Conservation (phyloP, 192 early-diverging fungal species). For the Rhizoclosmatium sp. region DNA sequence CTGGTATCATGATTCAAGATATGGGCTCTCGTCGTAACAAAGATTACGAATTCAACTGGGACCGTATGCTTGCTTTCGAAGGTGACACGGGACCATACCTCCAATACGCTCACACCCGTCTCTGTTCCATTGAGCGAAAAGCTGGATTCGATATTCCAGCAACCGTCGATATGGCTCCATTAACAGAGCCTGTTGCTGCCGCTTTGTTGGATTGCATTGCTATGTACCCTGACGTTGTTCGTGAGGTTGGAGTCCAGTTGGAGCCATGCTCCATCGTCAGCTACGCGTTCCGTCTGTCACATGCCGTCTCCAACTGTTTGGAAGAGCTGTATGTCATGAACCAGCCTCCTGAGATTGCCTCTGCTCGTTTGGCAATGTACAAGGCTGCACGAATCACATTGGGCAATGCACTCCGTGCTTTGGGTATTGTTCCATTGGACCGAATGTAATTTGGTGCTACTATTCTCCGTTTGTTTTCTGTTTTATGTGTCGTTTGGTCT, state of each 20-base stretch:
- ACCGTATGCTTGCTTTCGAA: conserved; percentile 93
- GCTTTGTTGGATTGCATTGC: conserved; percentile 79
- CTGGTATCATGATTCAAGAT: conserved; percentile 92
- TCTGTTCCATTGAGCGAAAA: conserved; percentile 90
- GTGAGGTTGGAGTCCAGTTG: conserved; percentile 62
- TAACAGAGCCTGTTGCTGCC: conserved; percentile 75
- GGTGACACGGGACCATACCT: conserved; percentile 99
- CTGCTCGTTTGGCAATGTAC: conserved; percentile 89
- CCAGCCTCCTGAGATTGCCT: conserved; percentile 75
- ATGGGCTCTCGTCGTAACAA: conserved; percentile 88
- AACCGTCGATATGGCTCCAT: conserved; percentile 63
- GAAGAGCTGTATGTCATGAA: conserved; percentile 80
- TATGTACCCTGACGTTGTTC: conserved; percentile 86
- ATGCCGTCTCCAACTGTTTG: conserved; percentile 78
- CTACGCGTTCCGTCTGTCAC: conserved; percentile 84
- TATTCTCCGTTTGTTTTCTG: not conserved
- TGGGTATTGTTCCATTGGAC: conserved; percentile 86
- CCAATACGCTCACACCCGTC: conserved; percentile 97
- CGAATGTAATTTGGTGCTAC: conserved; percentile 75
- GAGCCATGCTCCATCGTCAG: conserved; percentile 89
- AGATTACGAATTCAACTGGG: conserved; percentile 94
- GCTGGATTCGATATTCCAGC: conserved; percentile 23
- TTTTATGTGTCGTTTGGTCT: not conserved
- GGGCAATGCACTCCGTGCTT: conserved; percentile 82
- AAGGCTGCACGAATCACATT: conserved; percentile 82